Evolutionary conservation across 495 filamentous ascomycete species (phyloP).

Genomic region (Penicillium lividum): DNA sequence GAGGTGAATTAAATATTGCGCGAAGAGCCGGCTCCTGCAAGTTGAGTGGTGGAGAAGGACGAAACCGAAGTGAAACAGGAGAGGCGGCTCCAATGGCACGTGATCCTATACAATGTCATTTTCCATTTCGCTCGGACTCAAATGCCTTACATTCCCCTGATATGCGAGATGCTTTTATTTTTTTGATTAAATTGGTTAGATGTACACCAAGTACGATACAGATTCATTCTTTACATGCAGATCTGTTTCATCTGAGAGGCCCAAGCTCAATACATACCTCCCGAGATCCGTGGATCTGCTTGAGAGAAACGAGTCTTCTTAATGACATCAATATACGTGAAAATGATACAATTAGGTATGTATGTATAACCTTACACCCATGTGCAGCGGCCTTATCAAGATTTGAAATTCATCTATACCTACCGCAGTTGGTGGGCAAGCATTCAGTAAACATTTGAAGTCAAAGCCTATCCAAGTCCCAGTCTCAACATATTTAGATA

Average conservation of each 20-base stretch:
- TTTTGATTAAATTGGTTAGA: too few relatives aligned
- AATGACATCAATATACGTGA: background rate
- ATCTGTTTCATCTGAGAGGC: background rate
- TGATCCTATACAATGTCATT: conserved; percentile 13
- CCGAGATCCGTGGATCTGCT: background rate
- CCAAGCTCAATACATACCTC: background rate
- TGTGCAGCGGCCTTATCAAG: too few relatives aligned
- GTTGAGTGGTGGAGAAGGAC: conserved; percentile 10
- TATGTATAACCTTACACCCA: too few relatives aligned
- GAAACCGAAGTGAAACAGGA: conserved; percentile 14
- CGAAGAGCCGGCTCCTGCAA: conserved; percentile 29
- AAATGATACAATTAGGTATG: background rate
- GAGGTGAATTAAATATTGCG: conserved; percentile 5
- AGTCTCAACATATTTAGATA: too few relatives aligned
- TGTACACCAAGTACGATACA: too few relatives aligned
- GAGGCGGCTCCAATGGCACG: conserved; percentile 12
- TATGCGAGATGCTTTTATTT: too few relatives aligned
- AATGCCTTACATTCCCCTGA: background rate
- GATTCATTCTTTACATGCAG: background rate
- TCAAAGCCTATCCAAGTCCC: too few relatives aligned
- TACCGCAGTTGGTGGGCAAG: too few relatives aligned
- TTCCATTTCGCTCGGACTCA: background rate
- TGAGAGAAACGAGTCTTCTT: background rate
- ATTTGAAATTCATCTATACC: too few relatives aligned
- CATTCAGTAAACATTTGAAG: too few relatives aligned